Evolutionary conservation across 1,284 basidiomycete species (phyloP).

Genomic region (Ganoderma leucocontextum): DNA sequence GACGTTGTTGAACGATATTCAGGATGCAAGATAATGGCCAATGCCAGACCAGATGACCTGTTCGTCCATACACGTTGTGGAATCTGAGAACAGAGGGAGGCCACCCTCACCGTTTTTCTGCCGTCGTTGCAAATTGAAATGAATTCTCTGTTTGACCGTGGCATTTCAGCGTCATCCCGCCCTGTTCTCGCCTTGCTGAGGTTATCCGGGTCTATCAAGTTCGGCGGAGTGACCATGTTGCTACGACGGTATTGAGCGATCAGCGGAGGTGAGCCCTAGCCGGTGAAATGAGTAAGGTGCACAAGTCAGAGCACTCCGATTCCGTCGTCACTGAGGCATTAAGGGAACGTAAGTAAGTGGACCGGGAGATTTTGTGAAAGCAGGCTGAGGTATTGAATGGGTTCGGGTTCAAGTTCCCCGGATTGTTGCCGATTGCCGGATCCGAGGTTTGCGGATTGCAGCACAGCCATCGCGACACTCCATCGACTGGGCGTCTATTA

Average conservation of each 20-base stretch:
- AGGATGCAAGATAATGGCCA: not conserved
- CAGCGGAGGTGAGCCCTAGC: not conserved
- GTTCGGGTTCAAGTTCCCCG: not conserved
- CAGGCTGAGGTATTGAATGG: not conserved
- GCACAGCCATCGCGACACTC: slow-evolving; percentile 4
- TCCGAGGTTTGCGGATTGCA: not conserved
- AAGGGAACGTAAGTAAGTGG: not conserved
- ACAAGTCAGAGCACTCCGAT: not conserved
- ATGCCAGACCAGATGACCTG: not conserved
- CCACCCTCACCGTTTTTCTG: not conserved
- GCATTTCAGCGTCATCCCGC: too few relatives aligned
- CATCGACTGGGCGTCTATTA: not conserved
- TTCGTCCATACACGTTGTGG: not conserved
- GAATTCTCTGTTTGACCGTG: not conserved
- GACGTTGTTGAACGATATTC: not conserved
- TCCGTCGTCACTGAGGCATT: not conserved
- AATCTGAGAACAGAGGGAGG: not conserved
- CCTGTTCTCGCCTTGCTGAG: too few relatives aligned
- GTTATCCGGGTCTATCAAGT: too few relatives aligned
- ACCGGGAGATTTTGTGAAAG: not conserved
- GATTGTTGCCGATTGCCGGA: not conserved
- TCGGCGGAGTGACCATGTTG: too few relatives aligned
- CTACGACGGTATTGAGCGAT: not conserved
- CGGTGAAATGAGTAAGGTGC: not conserved
- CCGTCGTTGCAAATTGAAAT: not conserved